Evolutionary conservation across 2,329 filamentous ascomycete genomes (phyloP), one percentile per base, ranked within the genome.

Genomic region (Sclerotiophoma versabilis): DNA sequence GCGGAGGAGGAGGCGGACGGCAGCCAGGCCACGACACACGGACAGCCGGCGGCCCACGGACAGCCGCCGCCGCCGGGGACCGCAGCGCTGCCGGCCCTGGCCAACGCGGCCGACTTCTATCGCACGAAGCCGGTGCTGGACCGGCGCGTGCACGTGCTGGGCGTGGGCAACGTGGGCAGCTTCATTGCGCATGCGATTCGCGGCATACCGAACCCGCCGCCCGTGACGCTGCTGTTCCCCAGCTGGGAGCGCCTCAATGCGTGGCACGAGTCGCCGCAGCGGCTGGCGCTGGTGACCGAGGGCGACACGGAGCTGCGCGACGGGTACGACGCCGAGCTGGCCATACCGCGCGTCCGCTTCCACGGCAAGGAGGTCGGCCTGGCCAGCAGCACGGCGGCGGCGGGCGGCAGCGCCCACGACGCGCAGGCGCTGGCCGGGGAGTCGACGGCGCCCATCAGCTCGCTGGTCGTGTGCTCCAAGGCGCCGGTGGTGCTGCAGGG

Each of bases 391-490:
- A 30, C 29, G 41, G 17, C 22, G 23, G 32, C 50, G 49, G 20
- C 20, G 30, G 23, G 4, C 45, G 10, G 39, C 47, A 25, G 34
- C 32, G 32, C 36, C 38, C 20, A 25, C 17, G 43, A 29, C 23
- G 49, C 23, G 34, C 44, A 33, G 42, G 19, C 59, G 1, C 38
- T 60, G 7, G 54, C 64, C 14, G 69, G 66, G 44, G 70, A 75
- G 44, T 73, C 71, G 7, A 59, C 60, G 15, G 79, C 80, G 19
- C 81, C 79, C 17, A 89, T 97, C 33, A 77, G 83, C 59, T 90
- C 91, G 68, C 82, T 97, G 34, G 86, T 98, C 59, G 78, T 97
- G 20, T 83, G 90, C 2, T 90, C 88, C 25, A 97, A 96, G 75
- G 85, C 92, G 0, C 78, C 84, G 2, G 77, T 84, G 30, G 90